Conservation (phyloP, 192 early-diverging fungal genomes). For the Dissophora ornata region DNA sequence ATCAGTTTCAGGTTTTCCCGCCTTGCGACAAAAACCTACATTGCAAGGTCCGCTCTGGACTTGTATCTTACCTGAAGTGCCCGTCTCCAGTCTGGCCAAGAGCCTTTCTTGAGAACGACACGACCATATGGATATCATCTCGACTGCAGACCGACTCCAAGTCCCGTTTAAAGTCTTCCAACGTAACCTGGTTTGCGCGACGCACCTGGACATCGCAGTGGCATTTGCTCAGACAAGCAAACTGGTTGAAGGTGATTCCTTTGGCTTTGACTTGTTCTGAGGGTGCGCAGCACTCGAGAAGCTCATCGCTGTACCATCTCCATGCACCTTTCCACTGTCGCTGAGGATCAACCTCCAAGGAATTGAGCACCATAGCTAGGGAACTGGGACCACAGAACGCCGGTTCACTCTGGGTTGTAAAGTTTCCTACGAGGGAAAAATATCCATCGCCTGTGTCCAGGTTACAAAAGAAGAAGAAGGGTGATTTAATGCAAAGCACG, state of each 20-base stretch:
- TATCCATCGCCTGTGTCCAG: constrained; percentile 74
- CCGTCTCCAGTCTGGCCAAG: constrained; percentile 94
- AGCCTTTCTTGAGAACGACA: constrained; percentile 82
- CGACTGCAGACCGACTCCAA: constrained; percentile 72
- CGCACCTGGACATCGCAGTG: constrained; percentile 84
- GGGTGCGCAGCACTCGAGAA: constrained; percentile 75
- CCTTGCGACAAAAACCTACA: too few species aligned
- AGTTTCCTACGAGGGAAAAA: constrained; percentile 88
- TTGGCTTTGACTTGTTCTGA: constrained; percentile 80
- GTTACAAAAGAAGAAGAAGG: constrained; percentile 1
- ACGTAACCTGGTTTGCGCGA: constrained; percentile 69
- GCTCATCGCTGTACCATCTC: constrained; percentile 72
- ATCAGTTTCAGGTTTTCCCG: too few species aligned
- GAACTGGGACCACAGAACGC: constrained; percentile 91
- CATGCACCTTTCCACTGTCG: constrained; percentile 94
- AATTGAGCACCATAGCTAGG: constrained; percentile 93
- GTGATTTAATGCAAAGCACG: background rate
- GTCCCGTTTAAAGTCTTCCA: constrained; percentile 86
- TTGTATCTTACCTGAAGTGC: constrained; percentile 69
- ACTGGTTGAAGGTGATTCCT: constrained; percentile 92
- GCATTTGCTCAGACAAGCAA: constrained; percentile 89
- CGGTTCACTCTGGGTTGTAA: constrained; percentile 92
- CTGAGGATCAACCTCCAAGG: constrained; percentile 89
- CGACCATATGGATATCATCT: constrained; percentile 86
- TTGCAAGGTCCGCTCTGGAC: too few species aligned